A percentile compares a stretch with the other conserved stretches of the same genome.
Conservation (phyloP, 768 basidiomycete species). For the Lentinula guzmanii region DNA sequence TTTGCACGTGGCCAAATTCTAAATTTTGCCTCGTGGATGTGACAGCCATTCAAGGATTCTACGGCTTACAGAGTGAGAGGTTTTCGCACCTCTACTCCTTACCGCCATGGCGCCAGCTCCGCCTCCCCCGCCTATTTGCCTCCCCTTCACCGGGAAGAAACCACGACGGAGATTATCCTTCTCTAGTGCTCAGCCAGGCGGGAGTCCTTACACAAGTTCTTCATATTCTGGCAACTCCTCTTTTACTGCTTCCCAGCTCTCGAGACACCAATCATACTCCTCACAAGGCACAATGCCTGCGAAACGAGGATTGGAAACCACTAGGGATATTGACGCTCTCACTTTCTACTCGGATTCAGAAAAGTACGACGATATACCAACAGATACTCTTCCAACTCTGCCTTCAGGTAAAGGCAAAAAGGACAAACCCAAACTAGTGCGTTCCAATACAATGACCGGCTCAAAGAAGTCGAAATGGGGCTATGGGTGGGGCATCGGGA, state of each 20-base stretch:
- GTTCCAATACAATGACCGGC: conserved; percentile 51
- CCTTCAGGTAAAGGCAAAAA: conserved; percentile 23
- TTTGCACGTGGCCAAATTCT: background rate
- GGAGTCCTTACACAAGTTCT: conserved; percentile 10
- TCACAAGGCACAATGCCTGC: conserved; percentile 37
- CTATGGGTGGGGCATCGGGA: conserved; percentile 68
- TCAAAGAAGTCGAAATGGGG: conserved; percentile 62
- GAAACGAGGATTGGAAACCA: conserved; percentile 2
- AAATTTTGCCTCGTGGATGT: background rate
- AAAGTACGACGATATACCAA: conserved; percentile 44
- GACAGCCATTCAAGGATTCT: background rate
- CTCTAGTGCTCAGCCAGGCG: conserved; percentile 29
- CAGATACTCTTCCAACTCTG: conserved; percentile 10
- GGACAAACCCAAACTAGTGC: conserved; percentile 35
- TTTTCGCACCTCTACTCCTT: conserved; percentile 14
- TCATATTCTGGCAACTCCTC: conserved; percentile 21
- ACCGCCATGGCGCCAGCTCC: conserved; percentile 45
- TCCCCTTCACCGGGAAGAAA: conserved; percentile 52
- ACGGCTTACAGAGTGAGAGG: background rate
- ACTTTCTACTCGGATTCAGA: conserved; percentile 60
- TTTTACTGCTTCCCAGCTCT: conserved; percentile 13
- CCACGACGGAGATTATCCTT: conserved; percentile 41
- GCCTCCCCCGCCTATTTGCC: conserved; percentile 51
- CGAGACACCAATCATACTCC: conserved; percentile 37
- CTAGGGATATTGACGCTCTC: conserved; percentile 32